Base-by-base conservation (phyloP, 768 basidiomycete species). In the Dictyophora rubrovolvata region DNA sequence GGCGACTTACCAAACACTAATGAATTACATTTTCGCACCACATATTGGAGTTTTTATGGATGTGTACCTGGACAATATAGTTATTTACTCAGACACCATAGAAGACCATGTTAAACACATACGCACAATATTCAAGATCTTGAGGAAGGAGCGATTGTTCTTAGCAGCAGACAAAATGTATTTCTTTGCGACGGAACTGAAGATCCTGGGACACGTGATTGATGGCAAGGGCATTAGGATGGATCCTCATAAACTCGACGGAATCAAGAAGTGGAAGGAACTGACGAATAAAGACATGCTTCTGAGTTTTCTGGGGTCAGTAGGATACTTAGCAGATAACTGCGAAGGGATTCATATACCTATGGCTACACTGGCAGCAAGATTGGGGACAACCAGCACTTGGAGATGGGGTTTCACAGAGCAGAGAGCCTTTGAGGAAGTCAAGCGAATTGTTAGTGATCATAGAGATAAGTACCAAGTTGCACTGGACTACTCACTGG, bases 211-310 rank as follows among this genome's bases (percentile, higher is more conserved):
- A 0, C 67, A 67, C 0, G 60, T 77, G 0, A 59, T 80, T 1
- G 68, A 71, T 20, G 66, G 72, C 17, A n/a, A 70, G 0, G 75
- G 77, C 0, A 76, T 80, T 20, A 53, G 54, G 0, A 77, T 78
- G 74, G n/a, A n/a, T n/a, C n/a, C n/a, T 75, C 79, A 37, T n/a
- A 80, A 79, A 48, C 75, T 80, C 0, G 72, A 77, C 33, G 55
- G 61, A 0, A 65, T 78, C 0, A 0, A 67, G 0, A 70, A 71
- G 35, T 70, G 69, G 69, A 69, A 69, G 56, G 53, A 53, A 0
- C 69, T 69, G 0, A 67, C 65, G 0, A 73, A 68, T 22, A 65
- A 67, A 0, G 72, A 70, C 20, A 62, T 72, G 18, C 57, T 77
- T 0, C 58, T 65, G 0, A 70, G 71, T 0, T 78, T 78, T 53